phyloP scores from a whole-genome alignment of 306 rosid species.

The Ormosia semicastrata region DNA sequence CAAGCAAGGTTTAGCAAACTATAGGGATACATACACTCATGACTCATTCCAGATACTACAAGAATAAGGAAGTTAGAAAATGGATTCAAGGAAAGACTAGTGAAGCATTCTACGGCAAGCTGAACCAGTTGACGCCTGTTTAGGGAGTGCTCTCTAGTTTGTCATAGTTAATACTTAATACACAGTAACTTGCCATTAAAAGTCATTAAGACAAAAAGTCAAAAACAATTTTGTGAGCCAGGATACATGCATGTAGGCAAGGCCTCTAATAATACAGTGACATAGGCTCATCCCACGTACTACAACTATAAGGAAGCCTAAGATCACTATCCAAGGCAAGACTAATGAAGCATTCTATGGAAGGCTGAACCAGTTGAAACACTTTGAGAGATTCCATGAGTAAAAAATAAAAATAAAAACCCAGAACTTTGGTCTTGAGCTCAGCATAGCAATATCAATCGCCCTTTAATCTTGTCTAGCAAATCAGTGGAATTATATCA shows the following conservation, averaged over 20 bases:
- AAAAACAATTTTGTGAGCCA: background rate
- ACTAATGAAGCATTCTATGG: background rate
- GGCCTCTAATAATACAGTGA: background rate
- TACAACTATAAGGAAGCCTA: background rate
- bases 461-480: background rate
- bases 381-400: background rate
- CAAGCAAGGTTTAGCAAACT: background rate
- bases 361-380: background rate
- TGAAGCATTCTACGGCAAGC: background rate
- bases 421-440: background rate
- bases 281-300: background rate
- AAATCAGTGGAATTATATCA: background rate
- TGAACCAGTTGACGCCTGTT: background rate
- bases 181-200: background rate
- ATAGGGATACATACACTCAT: background rate
- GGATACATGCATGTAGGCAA: background rate
- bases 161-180: background rate
- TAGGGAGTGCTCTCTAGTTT: background rate
- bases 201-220: background rate
- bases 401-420: background rate
- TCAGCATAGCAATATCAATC: background rate
- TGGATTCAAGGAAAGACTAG: background rate
- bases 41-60: background rate
- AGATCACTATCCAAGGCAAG: background rate
- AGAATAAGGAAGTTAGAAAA: background rate